Base-by-base conservation (phyloP, 1,284 basidiomycete species). In the Ceratobasidium sp. region DNA sequence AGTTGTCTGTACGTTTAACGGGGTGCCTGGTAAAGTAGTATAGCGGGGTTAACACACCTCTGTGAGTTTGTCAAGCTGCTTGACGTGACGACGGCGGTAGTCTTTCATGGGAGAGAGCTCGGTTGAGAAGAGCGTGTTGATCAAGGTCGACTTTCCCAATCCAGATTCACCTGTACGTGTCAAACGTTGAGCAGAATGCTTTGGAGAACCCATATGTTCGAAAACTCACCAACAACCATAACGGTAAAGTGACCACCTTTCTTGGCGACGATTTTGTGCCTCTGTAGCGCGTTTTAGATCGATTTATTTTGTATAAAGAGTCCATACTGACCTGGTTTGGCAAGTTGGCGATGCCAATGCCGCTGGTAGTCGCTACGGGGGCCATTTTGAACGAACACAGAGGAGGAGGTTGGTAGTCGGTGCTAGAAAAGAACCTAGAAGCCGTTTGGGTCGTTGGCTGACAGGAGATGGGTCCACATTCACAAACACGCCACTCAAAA, bases 101-200 rank as follows among this genome's bases (percentile, higher is more conserved):
- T 97, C 96, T 86, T 97, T 96, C 63, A 91, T 81, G 5, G 93
- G 87, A 8, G 94, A 96, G 72, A 99, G 88, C 86, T 99, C 98
- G 74, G 98, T 99, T 49, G 95, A 94, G 85, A 99, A 99, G 78
- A 99, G 91, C 46, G 98, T 99, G 87, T 99, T 99, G 87, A 99
- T 96, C 81, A 96, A 88, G 0, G 95, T 96, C 55, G 94, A 96
- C 85, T 98, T 98, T 72, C 96, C 96, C 74, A 98, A 85, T 73
- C 96, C 96, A 75, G 94, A 96, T 84, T 98, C 96, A 82, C 95
- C 94, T 96, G 81, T 8, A 52, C 49, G 28, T 52, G 57, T 43
- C n/a, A n/a, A 3, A 52, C 41, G 2, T n/a, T 64, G 28, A 73
- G 46, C 44, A 41, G 21, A 49, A 49, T 46, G 54, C 4, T 16